Evolutionary conservation across 2,329 filamentous ascomycete species (phyloP).

Genomic region (Akanthomyces lecanii): DNA sequence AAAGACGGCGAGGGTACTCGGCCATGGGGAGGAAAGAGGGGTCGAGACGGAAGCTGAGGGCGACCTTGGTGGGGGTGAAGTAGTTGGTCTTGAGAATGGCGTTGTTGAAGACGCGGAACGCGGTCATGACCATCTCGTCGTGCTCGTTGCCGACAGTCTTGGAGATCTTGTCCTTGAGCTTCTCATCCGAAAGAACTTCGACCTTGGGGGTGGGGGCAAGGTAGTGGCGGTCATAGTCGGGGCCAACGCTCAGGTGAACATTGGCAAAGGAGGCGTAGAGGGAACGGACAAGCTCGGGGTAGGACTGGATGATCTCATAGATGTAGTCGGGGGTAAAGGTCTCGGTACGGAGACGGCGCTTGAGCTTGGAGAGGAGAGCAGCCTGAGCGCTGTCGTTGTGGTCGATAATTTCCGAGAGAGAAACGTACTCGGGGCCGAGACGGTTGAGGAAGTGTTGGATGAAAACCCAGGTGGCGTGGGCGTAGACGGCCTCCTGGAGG

Average conservation of each 20-base stretch:
- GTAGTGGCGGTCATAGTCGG: constrained; percentile 46
- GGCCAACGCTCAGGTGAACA: constrained; percentile 63
- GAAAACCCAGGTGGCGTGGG: constrained; percentile 96
- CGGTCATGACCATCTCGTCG: constrained; percentile 96
- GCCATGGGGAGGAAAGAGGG: constrained; percentile 82
- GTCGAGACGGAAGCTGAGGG: constrained; percentile 91
- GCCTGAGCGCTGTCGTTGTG: constrained; percentile 77
- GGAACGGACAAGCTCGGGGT: constrained; percentile 80
- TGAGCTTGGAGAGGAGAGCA: constrained; percentile 86
- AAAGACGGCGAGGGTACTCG: constrained; percentile 90
- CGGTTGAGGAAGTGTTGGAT: constrained; percentile 97
- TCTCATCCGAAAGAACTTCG: constrained; percentile 70
- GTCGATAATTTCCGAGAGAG: constrained; percentile 77
- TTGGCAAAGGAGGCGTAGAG: constrained; percentile 90
- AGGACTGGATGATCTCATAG: constrained; percentile 88
- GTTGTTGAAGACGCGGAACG: constrained; percentile 93
- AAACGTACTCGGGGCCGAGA: constrained; percentile 85
- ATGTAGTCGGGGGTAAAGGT: constrained; percentile 99
- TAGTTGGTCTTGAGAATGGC: constrained; percentile 97
- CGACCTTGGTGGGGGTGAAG: constrained; percentile 94
- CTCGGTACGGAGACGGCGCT: constrained; percentile 90
- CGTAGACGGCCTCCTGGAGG: constrained; percentile 94
- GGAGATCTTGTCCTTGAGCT: constrained; percentile 71
- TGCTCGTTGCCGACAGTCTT: constrained; percentile 87
- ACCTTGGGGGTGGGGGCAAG: constrained; percentile 53